Evolutionary conservation across 2,329 filamentous ascomycete species (phyloP).

Genomic region (Venturia carpophila): DNA sequence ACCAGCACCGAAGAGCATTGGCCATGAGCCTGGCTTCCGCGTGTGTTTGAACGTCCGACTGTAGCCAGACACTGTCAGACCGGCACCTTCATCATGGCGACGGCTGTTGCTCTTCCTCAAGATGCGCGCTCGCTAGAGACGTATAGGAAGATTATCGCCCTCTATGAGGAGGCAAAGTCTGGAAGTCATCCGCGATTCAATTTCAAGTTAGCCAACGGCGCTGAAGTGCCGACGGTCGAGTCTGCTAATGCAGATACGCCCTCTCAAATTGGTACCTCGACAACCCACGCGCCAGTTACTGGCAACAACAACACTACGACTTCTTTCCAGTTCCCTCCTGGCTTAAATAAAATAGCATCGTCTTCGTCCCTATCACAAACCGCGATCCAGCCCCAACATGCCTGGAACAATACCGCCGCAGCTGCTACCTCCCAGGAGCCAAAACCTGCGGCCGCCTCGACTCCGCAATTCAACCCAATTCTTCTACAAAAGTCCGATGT

Average conservation of each 20-base stretch:
- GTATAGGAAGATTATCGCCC: slow-evolving; percentile 9
- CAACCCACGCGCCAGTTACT: background rate
- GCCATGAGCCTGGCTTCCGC: background rate
- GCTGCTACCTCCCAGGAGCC: slow-evolving; percentile 22
- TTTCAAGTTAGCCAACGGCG: slow-evolving; percentile 1
- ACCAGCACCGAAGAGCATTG: background rate
- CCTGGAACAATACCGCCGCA: slow-evolving; percentile 7
- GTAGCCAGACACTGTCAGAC: background rate
- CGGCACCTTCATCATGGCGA: slow-evolving; percentile 2
- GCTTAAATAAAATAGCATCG: slow-evolving; percentile 18
- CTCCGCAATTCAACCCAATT: slow-evolving; percentile 64
- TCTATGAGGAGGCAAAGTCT: slow-evolving; percentile 10
- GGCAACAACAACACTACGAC: slow-evolving; percentile 1
- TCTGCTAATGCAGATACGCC: slow-evolving; percentile 7
- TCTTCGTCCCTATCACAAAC: slow-evolving; percentile 23
- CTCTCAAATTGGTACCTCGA: background rate
- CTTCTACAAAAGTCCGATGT: slow-evolving; percentile 80
- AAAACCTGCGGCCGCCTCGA: slow-evolving; percentile 39
- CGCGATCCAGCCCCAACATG: slow-evolving; percentile 8
- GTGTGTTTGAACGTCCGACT: slow-evolving; percentile 3
- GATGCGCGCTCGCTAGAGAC: slow-evolving; percentile 10
- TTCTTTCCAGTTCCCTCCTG: slow-evolving; percentile 7
- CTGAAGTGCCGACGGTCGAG: background rate
- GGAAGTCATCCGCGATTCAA: slow-evolving; percentile 6
- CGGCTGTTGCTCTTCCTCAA: background rate